Evolutionary conservation across 495 filamentous ascomycete genomes (phyloP).

Genomic region (Lophiostoma macrostomum): DNA sequence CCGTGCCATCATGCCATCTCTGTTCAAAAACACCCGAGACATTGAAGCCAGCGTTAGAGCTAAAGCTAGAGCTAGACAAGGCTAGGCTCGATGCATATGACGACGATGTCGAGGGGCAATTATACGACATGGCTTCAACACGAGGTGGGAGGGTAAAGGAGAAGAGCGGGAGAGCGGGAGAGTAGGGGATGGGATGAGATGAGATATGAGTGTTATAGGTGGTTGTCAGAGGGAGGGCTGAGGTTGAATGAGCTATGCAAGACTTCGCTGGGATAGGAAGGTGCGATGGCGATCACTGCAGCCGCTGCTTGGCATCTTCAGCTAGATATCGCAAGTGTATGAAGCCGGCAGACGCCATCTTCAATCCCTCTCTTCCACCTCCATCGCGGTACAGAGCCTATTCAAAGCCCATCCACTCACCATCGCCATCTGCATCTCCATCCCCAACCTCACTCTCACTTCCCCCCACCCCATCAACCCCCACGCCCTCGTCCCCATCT

Average conservation of each 20-base stretch:
- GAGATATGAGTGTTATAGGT: background rate
- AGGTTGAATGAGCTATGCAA: no score
- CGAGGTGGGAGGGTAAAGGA: background rate
- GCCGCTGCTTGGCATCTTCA: no score
- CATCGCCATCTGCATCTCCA: conserved; percentile 24
- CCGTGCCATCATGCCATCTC: conserved; percentile 24
- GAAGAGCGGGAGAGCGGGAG: background rate
- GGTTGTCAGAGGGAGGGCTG: no score
- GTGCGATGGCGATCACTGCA: no score
- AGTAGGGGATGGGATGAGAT: background rate
- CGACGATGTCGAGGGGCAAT: background rate
- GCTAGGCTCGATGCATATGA: background rate
- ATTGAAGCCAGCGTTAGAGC: background rate
- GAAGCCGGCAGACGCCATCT: no score
- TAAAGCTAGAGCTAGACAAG: no score
- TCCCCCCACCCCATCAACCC: background rate
- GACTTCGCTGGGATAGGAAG: no score
- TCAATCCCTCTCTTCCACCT: no score
- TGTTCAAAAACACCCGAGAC: background rate
- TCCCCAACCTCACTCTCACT: conserved; percentile 10
- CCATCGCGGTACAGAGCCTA: conserved; percentile 1
- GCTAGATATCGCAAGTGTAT: no score
- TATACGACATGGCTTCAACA: background rate
- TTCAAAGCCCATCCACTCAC: conserved; percentile 32
- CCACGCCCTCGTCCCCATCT: conserved; percentile 3